These are phyloP conservation scores for Nothophoma quercina DNA, from an alignment of 2,329 filamentous ascomycete species.

Conservation along the genomic window DNA sequence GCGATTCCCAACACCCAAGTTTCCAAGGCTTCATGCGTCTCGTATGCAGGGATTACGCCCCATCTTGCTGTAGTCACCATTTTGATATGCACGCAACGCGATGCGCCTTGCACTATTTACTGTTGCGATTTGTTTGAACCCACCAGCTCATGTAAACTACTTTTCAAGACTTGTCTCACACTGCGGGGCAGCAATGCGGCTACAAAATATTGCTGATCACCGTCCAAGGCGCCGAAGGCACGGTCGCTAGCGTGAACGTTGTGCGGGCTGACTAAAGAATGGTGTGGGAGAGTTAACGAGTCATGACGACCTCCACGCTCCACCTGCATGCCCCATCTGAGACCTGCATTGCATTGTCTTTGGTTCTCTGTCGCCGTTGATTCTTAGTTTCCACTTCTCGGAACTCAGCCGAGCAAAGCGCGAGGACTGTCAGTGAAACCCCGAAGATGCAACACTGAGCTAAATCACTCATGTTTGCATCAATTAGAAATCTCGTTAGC, in stretches of 20 bases:
- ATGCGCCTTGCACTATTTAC: background rate
- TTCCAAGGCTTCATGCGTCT: conserved; percentile 18
- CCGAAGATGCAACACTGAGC: no score
- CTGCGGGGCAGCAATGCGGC: conserved; percentile 5
- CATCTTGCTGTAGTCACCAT: background rate
- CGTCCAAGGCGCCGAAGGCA: background rate
- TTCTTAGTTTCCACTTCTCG: no score
- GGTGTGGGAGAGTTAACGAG: conserved; percentile 3
- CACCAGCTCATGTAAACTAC: background rate
- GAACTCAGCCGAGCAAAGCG: no score
- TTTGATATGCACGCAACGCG: background rate
- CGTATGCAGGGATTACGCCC: conserved; percentile 13
- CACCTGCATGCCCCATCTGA: conserved; percentile 5
- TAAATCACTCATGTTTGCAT: no score
- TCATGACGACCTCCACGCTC: conserved; percentile 3
- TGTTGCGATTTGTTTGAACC: background rate
- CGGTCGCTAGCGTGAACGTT: conserved; percentile 16
- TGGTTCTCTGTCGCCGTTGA: background rate
- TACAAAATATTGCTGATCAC: conserved; percentile 2
- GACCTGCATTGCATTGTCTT: background rate
- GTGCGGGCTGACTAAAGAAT: conserved; percentile 18
- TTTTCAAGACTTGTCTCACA: background rate
- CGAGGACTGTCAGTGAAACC: no score
- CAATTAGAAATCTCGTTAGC: background rate
- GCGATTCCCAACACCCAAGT: conserved; percentile 9